phyloP scores from a whole-genome alignment of 768 basidiomycete species.

The Calocera viscosa region DNA sequence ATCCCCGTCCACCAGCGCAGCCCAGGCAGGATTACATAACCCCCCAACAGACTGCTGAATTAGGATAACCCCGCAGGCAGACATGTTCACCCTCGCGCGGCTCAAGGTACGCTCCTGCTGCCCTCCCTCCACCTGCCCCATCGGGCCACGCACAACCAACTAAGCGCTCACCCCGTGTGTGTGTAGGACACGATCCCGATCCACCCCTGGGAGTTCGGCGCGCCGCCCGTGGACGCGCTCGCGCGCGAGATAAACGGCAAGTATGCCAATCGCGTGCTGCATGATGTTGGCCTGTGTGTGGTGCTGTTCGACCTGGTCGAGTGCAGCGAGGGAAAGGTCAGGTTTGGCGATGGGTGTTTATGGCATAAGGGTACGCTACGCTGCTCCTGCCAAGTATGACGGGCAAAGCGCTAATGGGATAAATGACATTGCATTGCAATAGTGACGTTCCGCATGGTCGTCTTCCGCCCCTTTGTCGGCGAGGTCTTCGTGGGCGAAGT shows the following conservation, averaged over 20 bases:
- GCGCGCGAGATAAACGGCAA: conserved; percentile 84
- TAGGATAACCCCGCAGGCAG: background rate
- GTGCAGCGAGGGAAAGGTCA: conserved; percentile 80
- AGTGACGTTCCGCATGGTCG: conserved; percentile 82
- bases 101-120: conserved; percentile 19
- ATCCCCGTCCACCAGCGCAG: background rate
- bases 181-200: conserved; percentile 78
- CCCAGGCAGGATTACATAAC: background rate
- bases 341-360: conserved; percentile 86
- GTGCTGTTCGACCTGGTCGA: conserved; percentile 78
- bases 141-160: background rate
- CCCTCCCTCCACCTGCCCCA: background rate
- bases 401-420: no score
- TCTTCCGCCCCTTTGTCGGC: conserved; percentile 81
- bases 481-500: conserved; percentile 87
- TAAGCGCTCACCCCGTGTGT: background rate
- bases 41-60: no score
- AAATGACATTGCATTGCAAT: no score
- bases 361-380: conserved; percentile 75
- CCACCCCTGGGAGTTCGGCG: conserved; percentile 74
- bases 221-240: conserved; percentile 65
- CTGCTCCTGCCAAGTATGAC: background rate
- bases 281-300: conserved; percentile 83
- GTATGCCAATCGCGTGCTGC: conserved; percentile 83
- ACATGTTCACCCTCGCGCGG: conserved; percentile 26